phyloP scores from a whole-genome alignment of 352 stramenopile genomes.

The Pythium biforme region DNA sequence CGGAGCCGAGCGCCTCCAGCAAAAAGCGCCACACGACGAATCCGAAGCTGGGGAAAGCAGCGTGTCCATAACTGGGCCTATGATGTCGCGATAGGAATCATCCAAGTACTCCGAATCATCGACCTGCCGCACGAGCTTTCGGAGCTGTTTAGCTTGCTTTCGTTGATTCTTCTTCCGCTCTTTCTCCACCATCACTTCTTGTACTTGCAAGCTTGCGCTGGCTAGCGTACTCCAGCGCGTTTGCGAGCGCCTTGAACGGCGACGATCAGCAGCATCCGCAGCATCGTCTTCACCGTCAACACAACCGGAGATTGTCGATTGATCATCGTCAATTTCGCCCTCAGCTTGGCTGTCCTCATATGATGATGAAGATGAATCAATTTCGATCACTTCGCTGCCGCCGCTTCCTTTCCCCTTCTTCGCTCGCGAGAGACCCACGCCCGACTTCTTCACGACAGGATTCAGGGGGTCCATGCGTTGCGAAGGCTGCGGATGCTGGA shows the following conservation, averaged over 20 bases:
- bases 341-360: constrained; percentile 12
- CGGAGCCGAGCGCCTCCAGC: constrained; percentile 31
- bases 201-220: constrained; percentile 51
- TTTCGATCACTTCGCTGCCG: constrained; percentile 20
- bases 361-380: constrained; percentile 31
- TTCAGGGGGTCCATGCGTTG: constrained; percentile 55
- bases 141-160: constrained; percentile 35
- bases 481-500: constrained; percentile 52
- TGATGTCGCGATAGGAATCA: constrained; percentile 46
- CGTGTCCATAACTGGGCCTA: constrained; percentile 29
- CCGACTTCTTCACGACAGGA: constrained; percentile 41
- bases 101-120: constrained; percentile 75
- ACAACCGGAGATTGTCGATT: constrained; percentile 19
- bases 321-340: constrained; percentile 11
- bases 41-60: constrained; percentile 24
- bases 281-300: constrained; percentile 9
- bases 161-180: constrained; percentile 39
- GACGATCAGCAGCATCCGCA: constrained; percentile 9
- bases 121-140: constrained; percentile 40
- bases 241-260: constrained; percentile 57
- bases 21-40: constrained; percentile 36
- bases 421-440: constrained; percentile 11
- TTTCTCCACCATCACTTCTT: constrained; percentile 61
- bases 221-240: constrained; percentile 62
- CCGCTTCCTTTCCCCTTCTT: not conserved